Evolutionary conservation across 2,329 filamentous ascomycete species (phyloP), one percentile per base, ranked within the genome.

Genomic region (Coniochaeta ligniaria): DNA sequence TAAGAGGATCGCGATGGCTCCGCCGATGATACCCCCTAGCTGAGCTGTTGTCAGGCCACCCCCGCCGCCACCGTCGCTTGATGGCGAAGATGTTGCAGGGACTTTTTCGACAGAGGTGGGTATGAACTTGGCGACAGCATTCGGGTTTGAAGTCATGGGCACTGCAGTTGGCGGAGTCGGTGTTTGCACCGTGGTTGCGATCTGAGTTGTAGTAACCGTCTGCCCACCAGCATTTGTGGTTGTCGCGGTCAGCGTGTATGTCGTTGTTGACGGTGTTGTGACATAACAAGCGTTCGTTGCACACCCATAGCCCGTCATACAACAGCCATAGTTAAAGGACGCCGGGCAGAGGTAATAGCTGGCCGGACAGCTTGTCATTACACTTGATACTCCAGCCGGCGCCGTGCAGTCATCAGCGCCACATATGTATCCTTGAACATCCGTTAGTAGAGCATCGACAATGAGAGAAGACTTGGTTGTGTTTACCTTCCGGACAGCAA

Each of bases 11-110:
- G 73, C 75, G 2, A 81, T 71, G 14, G 78, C 78, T 1, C 80
- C 83, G 2, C 76, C 80, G 36, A 85, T 75, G 24, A 85, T 83
- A 2, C 83, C 83, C 2, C 78, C 82, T 2, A 86, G 71, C 28
- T 78, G 73, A 1, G 69, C 74, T 0, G 66, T 67, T 26, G 75
- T 74, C 24, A 82, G 70, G 50, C 71, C 67, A 9, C 63, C 64
- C 20, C 67, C 65, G 54, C 71, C 67, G 8, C 63, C 64, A 22
- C 66, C 64, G 56, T 20, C 63, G 17, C 66, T 64, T 26, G 58
- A 60, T 33, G 58, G 62, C 0, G 70, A 68, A 16, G 72, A 62
- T 0, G 71, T 63, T 4, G 75, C 72, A 1, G 72, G 64, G 6
- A 71, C 63, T 60, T 83, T 83, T 5, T 76, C 66, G 3, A 81